Conservation (phyloP, 2,329 filamentous ascomycete species). For the Fusarium oxysporum region DNA sequence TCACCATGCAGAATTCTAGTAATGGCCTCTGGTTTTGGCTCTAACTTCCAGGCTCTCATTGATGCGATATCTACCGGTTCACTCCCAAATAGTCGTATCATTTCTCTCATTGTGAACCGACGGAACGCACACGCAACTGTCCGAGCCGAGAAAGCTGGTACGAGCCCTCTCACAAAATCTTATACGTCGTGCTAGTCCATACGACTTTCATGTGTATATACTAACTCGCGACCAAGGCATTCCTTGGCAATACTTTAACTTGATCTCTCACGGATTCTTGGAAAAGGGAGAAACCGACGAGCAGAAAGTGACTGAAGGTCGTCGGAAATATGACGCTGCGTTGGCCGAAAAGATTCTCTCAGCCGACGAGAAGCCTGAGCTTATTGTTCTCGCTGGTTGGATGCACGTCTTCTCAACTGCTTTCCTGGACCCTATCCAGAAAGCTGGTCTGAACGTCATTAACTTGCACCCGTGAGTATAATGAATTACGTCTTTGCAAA, state of each 20-base stretch:
- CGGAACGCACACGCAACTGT: constrained; percentile 59
- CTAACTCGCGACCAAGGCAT: constrained; percentile 51
- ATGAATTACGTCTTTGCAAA: constrained; percentile 60
- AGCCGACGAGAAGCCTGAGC: constrained; percentile 69
- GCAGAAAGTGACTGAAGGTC: constrained; percentile 63
- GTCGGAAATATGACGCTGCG: constrained; percentile 80
- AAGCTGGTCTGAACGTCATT: constrained; percentile 74
- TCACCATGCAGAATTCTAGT: constrained; percentile 68
- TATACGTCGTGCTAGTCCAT: background rate
- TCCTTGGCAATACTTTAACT: constrained; percentile 78
- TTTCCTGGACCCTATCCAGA: constrained; percentile 77
- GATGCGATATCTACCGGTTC: constrained; percentile 57
- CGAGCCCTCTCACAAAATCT: background rate
- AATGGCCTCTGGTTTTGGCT: constrained; percentile 79
- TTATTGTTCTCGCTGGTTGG: constrained; percentile 87
- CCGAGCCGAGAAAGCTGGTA: constrained; percentile 59
- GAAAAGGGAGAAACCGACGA: constrained; percentile 70
- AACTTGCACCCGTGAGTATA: constrained; percentile 83
- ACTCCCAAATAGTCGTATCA: constrained; percentile 58
- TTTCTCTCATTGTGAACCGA: constrained; percentile 62
- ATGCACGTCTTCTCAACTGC: constrained; percentile 82
- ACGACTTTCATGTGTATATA: background rate
- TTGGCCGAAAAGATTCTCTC: constrained; percentile 71
- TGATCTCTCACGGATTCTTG: constrained; percentile 68
- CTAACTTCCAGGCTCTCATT: constrained; percentile 82